Base-by-base conservation (phyloP, 2,329 filamentous ascomycete genomes). In the Monilinia laxa region DNA sequence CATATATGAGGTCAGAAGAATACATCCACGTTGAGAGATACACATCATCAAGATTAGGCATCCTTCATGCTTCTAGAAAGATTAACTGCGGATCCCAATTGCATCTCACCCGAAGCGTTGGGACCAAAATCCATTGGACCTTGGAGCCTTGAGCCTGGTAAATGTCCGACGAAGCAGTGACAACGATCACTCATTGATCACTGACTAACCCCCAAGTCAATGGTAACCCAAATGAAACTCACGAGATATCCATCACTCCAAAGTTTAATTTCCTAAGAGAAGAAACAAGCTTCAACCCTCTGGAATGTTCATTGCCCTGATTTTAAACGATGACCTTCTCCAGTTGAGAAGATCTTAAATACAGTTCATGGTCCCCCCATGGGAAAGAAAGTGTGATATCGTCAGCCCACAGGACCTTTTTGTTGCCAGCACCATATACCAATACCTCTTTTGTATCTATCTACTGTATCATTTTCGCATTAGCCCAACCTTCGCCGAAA, bases 31-130 rank as follows among this genome's bases (percentile, higher is more conserved):
- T 23, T 16, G 31, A 23, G 20, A 64, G 28, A 55, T 55, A 64
- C 62, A 64, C 40, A 59, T 65, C 42, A 65, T 65, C 62, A 35
- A 47, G 12, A 4, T 40, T 31, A 1, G n/a, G 58, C 38, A 51
- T 38, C 45, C 28, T 51, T 23, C 28, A 62, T 38, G 58, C 63
- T 65, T 65, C 63, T 59, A 65, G 63, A 65, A 65, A 65, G 42
- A 59, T 59, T 51, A 59, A 65, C 42, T 59, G 62, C 62, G 62
- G 62, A 65, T 49, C 62, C 42, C 53, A 18, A 16, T 59, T 38
- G 35, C 35, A 59, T 42, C 63, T 57, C 63, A 59, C 42, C 54
- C 63, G 31, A 65, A 65, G 53, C 63, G 54, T 65, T 58, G 63
- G 63, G 62, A 65, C 53, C 45, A 57, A 58, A 47, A 51, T 16